These are phyloP conservation scores for Talaromyces piceae DNA, from an alignment of 2,329 filamentous ascomycete species.

Conservation along the genomic window DNA sequence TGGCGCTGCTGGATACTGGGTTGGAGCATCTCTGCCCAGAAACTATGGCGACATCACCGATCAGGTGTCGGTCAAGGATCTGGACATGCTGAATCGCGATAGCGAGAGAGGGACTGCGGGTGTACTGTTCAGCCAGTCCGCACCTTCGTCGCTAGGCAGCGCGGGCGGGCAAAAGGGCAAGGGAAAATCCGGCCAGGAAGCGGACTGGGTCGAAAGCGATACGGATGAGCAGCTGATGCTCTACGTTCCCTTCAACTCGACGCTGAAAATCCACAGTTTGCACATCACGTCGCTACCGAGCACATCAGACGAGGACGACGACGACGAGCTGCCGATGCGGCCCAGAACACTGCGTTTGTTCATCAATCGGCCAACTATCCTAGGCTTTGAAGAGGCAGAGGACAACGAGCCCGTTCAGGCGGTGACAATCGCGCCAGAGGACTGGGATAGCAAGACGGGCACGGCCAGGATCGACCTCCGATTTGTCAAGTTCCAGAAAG, in stretches of 20 bases:
- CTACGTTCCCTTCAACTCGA: constrained; percentile 81
- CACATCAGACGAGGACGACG: constrained; percentile 43
- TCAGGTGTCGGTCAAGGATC: constrained; percentile 67
- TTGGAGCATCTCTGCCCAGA: constrained; percentile 65
- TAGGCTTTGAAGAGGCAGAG: constrained; percentile 93
- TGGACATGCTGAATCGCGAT: constrained; percentile 85
- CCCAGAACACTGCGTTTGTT: constrained; percentile 80
- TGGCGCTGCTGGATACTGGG: constrained; percentile 63
- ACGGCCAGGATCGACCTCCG: constrained; percentile 68
- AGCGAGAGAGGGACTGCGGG: constrained; percentile 65
- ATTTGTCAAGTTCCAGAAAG: constrained; percentile 96
- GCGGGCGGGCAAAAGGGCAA: constrained; percentile 24
- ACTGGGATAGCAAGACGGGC: constrained; percentile 70
- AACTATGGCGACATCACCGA: constrained; percentile 79
- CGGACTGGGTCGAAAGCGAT: constrained; percentile 92
- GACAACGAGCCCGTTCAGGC: constrained; percentile 73
- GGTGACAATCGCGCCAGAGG: constrained; percentile 63
- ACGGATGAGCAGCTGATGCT: constrained; percentile 95
- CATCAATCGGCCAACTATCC: constrained; percentile 78
- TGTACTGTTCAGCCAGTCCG: constrained; percentile 61
- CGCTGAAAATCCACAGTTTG: constrained; percentile 77
- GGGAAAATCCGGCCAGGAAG: constrained; percentile 45
- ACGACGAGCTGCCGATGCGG: constrained; percentile 69
- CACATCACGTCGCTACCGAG: constrained; percentile 72
- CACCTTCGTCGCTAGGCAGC: constrained; percentile 53